Evolutionary conservation across 2,329 filamentous ascomycete species (phyloP).

Genomic region (Huntiella bhutanensis): DNA sequence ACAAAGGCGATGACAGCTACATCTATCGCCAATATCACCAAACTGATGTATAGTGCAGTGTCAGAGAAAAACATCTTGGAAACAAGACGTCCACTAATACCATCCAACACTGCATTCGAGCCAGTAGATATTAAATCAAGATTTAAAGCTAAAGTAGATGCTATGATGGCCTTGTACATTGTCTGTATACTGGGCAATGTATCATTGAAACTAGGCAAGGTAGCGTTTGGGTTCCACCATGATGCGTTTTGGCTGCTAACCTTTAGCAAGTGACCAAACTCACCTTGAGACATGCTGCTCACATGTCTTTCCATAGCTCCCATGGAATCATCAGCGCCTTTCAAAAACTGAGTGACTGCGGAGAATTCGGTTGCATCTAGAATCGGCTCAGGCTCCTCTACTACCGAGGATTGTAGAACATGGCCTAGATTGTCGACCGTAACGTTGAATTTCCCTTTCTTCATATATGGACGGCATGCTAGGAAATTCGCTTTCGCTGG

Average conservation of each 20-base stretch:
- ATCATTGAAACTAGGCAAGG: background rate
- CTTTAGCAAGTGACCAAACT: conserved; percentile 3
- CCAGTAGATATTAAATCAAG: conserved; percentile 19
- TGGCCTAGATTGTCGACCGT: conserved; percentile 15
- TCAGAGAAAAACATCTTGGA: conserved; percentile 29
- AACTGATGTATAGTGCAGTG: conserved; percentile 25
- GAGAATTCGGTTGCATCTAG: background rate
- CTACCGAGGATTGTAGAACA: conserved; percentile 14
- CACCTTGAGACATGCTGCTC: background rate
- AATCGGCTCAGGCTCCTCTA: background rate
- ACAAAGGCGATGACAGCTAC: conserved; percentile 23
- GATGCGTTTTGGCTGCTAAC: background rate
- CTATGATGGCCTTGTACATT: background rate
- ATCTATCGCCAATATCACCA: conserved; percentile 25
- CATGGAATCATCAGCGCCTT: too few relatives aligned
- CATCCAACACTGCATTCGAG: conserved; percentile 1
- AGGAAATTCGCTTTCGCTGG: background rate
- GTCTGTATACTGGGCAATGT: background rate
- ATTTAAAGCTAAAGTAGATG: background rate
- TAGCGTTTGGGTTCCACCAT: background rate
- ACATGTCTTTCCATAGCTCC: background rate
- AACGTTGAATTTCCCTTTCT: conserved; percentile 19
- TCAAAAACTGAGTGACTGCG: background rate
- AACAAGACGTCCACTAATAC: conserved; percentile 14
- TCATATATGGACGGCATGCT: conserved; percentile 16